A percentile compares a stretch with the other conserved stretches of the same genome.
Conservation (phyloP, 2,329 filamentous ascomycete species). For the Trichoderma sp. region DNA sequence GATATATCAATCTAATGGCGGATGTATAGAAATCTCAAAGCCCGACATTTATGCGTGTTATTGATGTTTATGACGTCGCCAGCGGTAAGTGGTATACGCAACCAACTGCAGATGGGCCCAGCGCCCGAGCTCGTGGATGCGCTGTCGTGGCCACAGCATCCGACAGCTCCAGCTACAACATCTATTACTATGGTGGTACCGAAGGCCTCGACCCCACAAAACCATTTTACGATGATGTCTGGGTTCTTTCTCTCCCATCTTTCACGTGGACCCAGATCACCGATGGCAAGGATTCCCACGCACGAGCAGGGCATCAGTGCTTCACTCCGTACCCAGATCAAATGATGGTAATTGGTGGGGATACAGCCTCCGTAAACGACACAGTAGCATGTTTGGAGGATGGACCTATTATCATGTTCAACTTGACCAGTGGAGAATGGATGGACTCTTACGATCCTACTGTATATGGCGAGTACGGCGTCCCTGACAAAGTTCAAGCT, state of each 20-base stretch:
- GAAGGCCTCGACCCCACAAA: conserved; percentile 45
- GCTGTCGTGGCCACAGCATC: conserved; percentile 70
- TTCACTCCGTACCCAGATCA: conserved; percentile 74
- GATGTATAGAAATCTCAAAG: conserved; percentile 58
- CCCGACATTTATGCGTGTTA: conserved; percentile 66
- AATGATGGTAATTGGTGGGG: conserved; percentile 76
- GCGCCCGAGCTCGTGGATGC: conserved; percentile 62
- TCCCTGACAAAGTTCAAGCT: conserved; percentile 61
- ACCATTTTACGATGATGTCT: conserved; percentile 64
- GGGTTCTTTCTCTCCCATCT: conserved; percentile 75
- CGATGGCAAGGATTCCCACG: conserved; percentile 49
- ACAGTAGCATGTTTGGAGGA: conserved; percentile 47
- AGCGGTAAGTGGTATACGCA: conserved; percentile 67
- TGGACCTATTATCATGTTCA: conserved; percentile 64
- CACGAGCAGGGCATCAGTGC: conserved; percentile 71
- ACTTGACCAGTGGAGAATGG: conserved; percentile 69
- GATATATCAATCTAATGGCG: background rate
- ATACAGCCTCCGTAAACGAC: conserved; percentile 34
- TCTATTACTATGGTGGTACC: conserved; percentile 83
- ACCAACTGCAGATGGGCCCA: conserved; percentile 58
- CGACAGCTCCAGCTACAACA: conserved; percentile 73
- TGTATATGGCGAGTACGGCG: conserved; percentile 62
- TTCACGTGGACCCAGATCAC: conserved; percentile 71
- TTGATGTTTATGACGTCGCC: conserved; percentile 77
- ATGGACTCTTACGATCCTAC: conserved; percentile 66